Conservation (phyloP, 257 asterid species). For the Solanum pennellii region DNA sequence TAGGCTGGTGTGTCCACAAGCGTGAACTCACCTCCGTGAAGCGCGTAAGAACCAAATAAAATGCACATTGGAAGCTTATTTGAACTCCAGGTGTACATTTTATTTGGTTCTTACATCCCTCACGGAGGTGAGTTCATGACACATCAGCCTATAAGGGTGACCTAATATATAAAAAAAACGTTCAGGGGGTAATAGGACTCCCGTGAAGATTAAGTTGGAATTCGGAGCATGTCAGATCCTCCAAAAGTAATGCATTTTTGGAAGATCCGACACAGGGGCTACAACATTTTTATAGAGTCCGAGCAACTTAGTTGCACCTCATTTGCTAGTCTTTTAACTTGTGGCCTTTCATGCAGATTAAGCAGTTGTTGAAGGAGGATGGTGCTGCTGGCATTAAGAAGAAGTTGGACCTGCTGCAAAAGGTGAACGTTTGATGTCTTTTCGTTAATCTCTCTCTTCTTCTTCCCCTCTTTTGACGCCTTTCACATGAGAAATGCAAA, state of each 20-base stretch:
- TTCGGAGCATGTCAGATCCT: background rate
- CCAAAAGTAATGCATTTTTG: background rate
- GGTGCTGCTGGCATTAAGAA: constrained; percentile 14
- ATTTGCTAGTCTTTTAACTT: background rate
- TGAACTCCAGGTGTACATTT: too few species aligned
- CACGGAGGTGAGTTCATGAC: too few species aligned
- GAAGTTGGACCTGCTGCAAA: constrained; percentile 55
- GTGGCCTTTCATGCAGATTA: constrained; percentile 23
- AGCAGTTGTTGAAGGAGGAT: constrained; percentile 17
- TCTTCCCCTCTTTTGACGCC: too few species aligned
- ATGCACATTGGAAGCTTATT: too few species aligned
- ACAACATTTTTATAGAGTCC: background rate
- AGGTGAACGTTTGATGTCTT: constrained; percentile 29
- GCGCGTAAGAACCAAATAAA: too few species aligned
- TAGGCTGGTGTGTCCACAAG: too few species aligned
- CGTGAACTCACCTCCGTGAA: too few species aligned
- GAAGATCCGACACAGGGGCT: rapidly evolving
- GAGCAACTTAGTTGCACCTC: background rate
- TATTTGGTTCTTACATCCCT: too few species aligned
- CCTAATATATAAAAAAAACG: too few species aligned
- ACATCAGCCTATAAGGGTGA: too few species aligned
- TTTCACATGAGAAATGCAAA: background rate
- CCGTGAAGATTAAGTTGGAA: too few species aligned
- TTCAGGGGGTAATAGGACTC: too few species aligned
- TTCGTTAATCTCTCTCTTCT: background rate